These are phyloP conservation scores for Aspergillus diversus DNA, from an alignment of 495 filamentous ascomycete genomes.

Conservation along the genomic window DNA sequence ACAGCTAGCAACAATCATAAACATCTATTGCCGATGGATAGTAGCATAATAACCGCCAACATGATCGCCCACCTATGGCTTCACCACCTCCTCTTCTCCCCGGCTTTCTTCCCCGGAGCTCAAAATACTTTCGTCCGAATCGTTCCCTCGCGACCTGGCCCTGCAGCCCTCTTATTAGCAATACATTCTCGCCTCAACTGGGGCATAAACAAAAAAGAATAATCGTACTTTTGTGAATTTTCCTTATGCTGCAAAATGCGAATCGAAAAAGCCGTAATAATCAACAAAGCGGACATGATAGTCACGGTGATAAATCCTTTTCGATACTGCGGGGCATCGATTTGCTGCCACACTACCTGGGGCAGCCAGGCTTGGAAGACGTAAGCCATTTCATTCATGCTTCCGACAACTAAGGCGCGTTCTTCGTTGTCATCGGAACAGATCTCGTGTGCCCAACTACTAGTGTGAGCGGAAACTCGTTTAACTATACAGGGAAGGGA, in stretches of 20 bases:
- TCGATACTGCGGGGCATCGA: constrained; percentile 51
- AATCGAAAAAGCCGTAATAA: constrained; percentile 32
- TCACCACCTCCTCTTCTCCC: neutral
- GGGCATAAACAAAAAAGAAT: neutral
- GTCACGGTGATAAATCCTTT: constrained; percentile 52
- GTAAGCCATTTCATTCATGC: constrained; percentile 57
- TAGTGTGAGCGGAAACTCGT: constrained; percentile 3
- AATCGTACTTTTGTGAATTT: constrained; percentile 29
- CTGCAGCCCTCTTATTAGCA: neutral
- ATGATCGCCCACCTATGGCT: too few relatives aligned
- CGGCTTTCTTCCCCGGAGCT: neutral
- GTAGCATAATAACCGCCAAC: neutral
- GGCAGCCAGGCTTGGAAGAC: constrained; percentile 56
- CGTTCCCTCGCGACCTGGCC: neutral
- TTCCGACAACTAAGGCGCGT: constrained; percentile 50
- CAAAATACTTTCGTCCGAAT: neutral
- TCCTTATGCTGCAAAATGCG: constrained; percentile 46
- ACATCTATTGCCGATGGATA: too few relatives aligned
- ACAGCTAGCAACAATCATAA: too few relatives aligned
- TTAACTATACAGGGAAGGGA: constrained; percentile 10
- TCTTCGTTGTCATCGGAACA: constrained; percentile 57
- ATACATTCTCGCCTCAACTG: neutral
- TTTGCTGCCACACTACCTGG: constrained; percentile 54
- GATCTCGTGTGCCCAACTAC: constrained; percentile 54
- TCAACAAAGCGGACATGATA: constrained; percentile 39